phyloP scores from a whole-genome alignment of 176 grass and related monocot genomes.

The Hordeum marinum region DNA sequence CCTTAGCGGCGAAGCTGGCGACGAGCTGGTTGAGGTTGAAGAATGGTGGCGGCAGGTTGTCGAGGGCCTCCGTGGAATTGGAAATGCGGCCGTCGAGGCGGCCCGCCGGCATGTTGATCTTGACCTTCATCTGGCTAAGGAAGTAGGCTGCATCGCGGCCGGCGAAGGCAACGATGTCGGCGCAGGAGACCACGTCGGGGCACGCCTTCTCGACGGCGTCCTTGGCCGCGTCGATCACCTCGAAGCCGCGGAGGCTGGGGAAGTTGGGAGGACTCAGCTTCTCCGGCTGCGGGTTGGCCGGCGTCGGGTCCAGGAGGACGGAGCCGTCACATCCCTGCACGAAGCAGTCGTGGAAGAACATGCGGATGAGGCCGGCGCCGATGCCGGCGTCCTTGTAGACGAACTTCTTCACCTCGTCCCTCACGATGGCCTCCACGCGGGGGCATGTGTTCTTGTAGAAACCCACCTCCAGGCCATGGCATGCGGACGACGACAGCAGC shows the following conservation, averaged over 20 bases:
- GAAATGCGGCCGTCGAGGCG: not conserved
- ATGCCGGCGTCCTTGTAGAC: not conserved
- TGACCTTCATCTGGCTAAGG: not conserved
- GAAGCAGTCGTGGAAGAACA: constrained; percentile 79
- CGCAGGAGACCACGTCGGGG: not conserved
- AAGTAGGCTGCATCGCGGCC: no score
- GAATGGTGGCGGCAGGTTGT: not conserved
- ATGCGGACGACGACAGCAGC: not conserved
- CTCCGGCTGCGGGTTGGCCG: not conserved
- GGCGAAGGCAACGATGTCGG: no score
- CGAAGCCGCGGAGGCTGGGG: constrained; percentile 28
- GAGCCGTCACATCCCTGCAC: constrained; percentile 3
- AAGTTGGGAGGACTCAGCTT: not conserved
- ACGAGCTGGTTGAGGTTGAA: not conserved
- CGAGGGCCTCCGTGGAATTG: not conserved
- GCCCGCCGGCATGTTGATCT: not conserved
- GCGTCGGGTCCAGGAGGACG: not conserved
- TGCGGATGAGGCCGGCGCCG: constrained; percentile 23
- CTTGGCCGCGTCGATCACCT: constrained; percentile 52
- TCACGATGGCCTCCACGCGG: no score
- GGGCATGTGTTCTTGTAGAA: no score
- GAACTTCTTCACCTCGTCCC: no score
- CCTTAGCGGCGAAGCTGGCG: not conserved
- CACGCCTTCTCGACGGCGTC: not conserved
- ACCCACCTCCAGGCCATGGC: no score